Evolutionary conservation across 148 eudicot species (phyloP), one percentile per base, ranked within the genome.

Genomic region (Mesembryanthemum crystallinum): DNA sequence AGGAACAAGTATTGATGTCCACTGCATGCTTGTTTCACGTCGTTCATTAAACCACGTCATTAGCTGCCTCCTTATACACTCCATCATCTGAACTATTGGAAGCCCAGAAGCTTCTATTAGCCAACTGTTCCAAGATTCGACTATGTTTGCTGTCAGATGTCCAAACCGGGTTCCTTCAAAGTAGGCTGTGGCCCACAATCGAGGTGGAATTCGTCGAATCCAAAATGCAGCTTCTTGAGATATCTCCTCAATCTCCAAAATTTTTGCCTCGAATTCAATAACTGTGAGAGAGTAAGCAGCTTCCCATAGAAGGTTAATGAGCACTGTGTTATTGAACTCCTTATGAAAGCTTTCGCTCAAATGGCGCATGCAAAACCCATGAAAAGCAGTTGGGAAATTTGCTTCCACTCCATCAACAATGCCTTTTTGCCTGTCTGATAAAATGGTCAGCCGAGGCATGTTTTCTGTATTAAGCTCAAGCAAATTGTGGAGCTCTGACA

Each of bases 1-100:
- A 10, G 91, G 91, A 8, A 86, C 87, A 8, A 88, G 89, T 27
- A 82, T 84, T 1, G 86, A 82, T 30, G 86, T 82, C 91, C 91
- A 88, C 60, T 84, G 81, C 83, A 80, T 81, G 69, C 91, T 84
- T 43, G 77, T 73, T 72, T 88, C 91, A 71, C 89, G 86, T 5
- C 91, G 83, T 72, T 88, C 91, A 63, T 86, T 84, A 52, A 88
- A 84, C 91, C 91, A 88, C 65, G 89, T 88, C 89, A 88, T 86
- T 35, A 88, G 86, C 74, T 88, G 89, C 75, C 91, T 84, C 18
- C 88, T 58, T 24, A 88, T 81, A 37, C 73, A 78, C 71, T 88
- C 91, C 86, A 88, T 75, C 89, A 88, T 84, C 69, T 88, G 89
- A 57, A 84, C 79, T 21, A 88, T 84, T 0, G 91, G 89, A 28